Evolutionary conservation across 768 basidiomycete genomes (phyloP).

Genomic region (Lactarius hatsudake): DNA sequence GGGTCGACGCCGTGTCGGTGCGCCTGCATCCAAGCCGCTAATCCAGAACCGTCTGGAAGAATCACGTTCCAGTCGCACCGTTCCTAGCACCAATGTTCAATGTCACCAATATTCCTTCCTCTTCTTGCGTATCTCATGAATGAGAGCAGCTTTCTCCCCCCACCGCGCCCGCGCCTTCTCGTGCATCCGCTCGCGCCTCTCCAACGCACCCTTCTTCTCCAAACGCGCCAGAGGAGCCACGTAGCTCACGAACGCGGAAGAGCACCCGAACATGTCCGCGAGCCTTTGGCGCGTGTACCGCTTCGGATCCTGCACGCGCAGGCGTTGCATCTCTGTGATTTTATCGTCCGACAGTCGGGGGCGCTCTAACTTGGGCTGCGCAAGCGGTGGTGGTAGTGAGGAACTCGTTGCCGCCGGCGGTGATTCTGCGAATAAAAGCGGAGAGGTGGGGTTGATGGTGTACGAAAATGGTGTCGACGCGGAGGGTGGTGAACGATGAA

Average conservation of each 20-base stretch:
- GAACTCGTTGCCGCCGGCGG: constrained; percentile 27
- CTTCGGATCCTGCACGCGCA: constrained; percentile 56
- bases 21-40: background rate
- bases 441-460: constrained; percentile 66
- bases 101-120: constrained; percentile 69
- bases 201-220: constrained; percentile 43
- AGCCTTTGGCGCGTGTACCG: constrained; percentile 61
- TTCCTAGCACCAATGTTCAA: constrained; percentile 5
- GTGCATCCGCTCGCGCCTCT: constrained; percentile 46
- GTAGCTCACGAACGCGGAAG: constrained; percentile 60
- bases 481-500: constrained; percentile 81
- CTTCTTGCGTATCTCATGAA: constrained; percentile 62
- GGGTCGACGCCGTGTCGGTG: background rate
- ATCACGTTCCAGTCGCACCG: constrained; percentile 9
- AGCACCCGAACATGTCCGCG: constrained; percentile 76
- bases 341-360: constrained; percentile 49
- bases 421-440: constrained; percentile 51
- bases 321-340: constrained; percentile 53
- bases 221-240: constrained; percentile 60
- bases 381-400: constrained; percentile 32
- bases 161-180: constrained; percentile 51
- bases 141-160: constrained; percentile 66
- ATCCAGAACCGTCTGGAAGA: background rate
- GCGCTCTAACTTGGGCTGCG: constrained; percentile 30
- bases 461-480: constrained; percentile 71